Evolutionary conservation across 2,329 filamentous ascomycete genomes (phyloP).

Genomic region (Endoconidiophora polonica): DNA sequence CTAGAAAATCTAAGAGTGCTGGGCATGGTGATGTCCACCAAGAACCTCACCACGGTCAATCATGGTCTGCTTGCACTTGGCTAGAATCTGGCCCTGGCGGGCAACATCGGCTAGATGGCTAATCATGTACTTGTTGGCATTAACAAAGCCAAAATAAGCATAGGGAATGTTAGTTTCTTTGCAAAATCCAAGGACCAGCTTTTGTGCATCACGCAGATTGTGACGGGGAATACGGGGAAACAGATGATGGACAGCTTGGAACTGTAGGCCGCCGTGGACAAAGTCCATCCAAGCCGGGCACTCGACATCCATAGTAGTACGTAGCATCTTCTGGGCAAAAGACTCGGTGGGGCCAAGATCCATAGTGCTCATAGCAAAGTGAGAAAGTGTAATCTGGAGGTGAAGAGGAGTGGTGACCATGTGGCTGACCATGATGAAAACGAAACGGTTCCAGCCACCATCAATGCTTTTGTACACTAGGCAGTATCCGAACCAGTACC

Average conservation of each 20-base stretch:
- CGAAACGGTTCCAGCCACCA: conserved; percentile 48
- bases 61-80: conserved; percentile 46
- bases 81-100: conserved; percentile 59
- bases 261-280: conserved; percentile 75
- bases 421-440: conserved; percentile 67
- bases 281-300: conserved; percentile 80
- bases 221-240: conserved; percentile 73
- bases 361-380: conserved; percentile 85
- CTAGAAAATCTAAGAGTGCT: conserved; percentile 11
- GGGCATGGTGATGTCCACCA: conserved; percentile 12
- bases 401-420: conserved; percentile 68
- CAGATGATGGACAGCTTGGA: conserved; percentile 76
- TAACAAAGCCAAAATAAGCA: conserved; percentile 67
- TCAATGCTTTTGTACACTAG: conserved; percentile 59
- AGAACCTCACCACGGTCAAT: conserved; percentile 12
- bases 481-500: conserved; percentile 74
- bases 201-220: conserved; percentile 61
- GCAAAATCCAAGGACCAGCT: conserved; percentile 65
- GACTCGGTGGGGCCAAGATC: conserved; percentile 72
- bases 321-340: conserved; percentile 78
- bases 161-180: conserved; percentile 71
- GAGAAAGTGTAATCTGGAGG: conserved; percentile 77
- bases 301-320: conserved; percentile 87
- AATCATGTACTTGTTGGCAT: conserved; percentile 70
- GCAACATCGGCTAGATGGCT: conserved; percentile 61